A percentile compares a stretch with the other conserved stretches of the same genome.
phyloP scores from a whole-genome alignment of 2,329 filamentous ascomycete species.

The Alternaria arbusti region DNA sequence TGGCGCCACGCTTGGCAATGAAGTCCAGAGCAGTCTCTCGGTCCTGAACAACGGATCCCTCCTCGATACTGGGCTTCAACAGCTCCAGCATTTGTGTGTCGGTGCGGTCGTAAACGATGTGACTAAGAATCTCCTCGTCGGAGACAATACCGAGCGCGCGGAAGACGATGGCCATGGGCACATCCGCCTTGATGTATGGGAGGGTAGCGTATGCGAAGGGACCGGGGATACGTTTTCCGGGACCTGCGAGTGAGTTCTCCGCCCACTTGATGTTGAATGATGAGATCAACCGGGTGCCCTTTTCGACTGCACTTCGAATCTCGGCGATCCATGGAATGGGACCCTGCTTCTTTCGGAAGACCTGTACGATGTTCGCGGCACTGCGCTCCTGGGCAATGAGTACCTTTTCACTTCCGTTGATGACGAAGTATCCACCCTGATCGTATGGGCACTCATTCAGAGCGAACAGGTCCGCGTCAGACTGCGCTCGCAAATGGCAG shows the following conservation, averaged over 20 bases:
- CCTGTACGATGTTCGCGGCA: conserved; percentile 97
- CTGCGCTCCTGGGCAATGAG: conserved; percentile 97
- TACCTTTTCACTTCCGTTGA: conserved; percentile 99
- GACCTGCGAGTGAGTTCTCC: conserved; percentile 78
- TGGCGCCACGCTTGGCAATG: conserved; percentile 89
- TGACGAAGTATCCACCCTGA: conserved; percentile 98
- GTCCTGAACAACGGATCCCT: conserved; percentile 95
- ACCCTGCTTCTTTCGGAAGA: conserved; percentile 98
- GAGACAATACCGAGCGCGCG: conserved; percentile 94
- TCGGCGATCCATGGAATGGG: conserved; percentile 93
- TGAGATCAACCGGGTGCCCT: conserved; percentile 92
- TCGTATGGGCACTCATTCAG: conserved; percentile 98
- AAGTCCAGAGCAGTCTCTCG: conserved; percentile 92
- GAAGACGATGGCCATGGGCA: conserved; percentile 95
- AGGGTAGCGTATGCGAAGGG: conserved; percentile 89
- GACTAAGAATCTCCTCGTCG: conserved; percentile 96
- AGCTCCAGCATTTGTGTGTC: conserved; percentile 98
- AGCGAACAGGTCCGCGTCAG: conserved; percentile 84
- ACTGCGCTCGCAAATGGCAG: conserved; percentile 83
- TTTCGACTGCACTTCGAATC: conserved; percentile 94
- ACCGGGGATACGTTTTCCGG: conserved; percentile 78
- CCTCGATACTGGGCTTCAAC: conserved; percentile 95
- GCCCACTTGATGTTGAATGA: conserved; percentile 90
- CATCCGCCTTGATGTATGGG: conserved; percentile 91
- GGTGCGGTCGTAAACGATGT: conserved; percentile 94